These are phyloP conservation scores for Talaromyces sp. DNA, from an alignment of 2,329 filamentous ascomycete species.

Conservation along the genomic window DNA sequence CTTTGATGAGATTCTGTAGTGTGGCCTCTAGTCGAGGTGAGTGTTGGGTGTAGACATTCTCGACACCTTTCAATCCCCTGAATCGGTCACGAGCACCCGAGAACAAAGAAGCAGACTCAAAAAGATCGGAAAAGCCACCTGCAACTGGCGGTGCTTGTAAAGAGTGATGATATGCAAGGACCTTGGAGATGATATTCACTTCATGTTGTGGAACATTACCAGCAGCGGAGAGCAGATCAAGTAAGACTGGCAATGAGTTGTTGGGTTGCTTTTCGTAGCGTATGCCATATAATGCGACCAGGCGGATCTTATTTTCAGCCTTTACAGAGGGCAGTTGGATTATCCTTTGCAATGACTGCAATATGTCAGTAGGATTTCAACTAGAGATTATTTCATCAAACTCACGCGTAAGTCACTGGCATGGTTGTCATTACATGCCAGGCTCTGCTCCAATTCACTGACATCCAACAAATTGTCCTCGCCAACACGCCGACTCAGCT, in stretches of 20 bases:
- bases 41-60: slow-evolving; percentile 98
- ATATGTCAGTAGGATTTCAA: slow-evolving; percentile 20
- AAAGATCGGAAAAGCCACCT: slow-evolving; percentile 83
- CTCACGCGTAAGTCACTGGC: slow-evolving; percentile 81
- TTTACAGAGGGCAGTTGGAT: slow-evolving; percentile 78
- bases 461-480: slow-evolving; percentile 89
- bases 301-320: slow-evolving; percentile 76
- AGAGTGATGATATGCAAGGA: slow-evolving; percentile 82
- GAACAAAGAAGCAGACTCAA: slow-evolving; percentile 89
- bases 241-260: slow-evolving; percentile 77
- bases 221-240: slow-evolving; percentile 80
- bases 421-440: slow-evolving; percentile 97
- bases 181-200: slow-evolving; percentile 75
- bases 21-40: slow-evolving; percentile 84
- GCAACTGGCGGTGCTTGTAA: slow-evolving; percentile 74
- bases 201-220: slow-evolving; percentile 75
- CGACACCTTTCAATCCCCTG: slow-evolving; percentile 93
- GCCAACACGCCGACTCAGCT: slow-evolving; percentile 83
- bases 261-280: slow-evolving; percentile 85
- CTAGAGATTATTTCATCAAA: neutral
- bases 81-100: slow-evolving; percentile 82
- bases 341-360: slow-evolving; percentile 75
- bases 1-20: slow-evolving; percentile 90
- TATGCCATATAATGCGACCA: slow-evolving; percentile 92
- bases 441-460: slow-evolving; percentile 92